phyloP scores from a whole-genome alignment of 2,329 filamentous ascomycete species.

The Stagonosporopsis tanaceti region DNA sequence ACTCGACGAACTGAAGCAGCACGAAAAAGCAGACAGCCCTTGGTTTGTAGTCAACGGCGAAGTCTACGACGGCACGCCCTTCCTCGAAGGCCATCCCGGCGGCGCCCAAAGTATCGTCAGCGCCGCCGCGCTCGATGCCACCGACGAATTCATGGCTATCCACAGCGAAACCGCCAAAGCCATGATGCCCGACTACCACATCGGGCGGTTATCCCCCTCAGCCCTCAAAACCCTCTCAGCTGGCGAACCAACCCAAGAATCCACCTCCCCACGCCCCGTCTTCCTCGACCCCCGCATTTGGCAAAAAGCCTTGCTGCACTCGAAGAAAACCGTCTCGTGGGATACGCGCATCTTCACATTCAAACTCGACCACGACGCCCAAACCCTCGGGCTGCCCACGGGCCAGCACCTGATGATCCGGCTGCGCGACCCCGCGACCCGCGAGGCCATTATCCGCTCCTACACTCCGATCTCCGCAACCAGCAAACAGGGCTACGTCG shows the following conservation, averaged over 20 bases:
- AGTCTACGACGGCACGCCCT: slow-evolving; percentile 85
- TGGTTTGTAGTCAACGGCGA: slow-evolving; percentile 92
- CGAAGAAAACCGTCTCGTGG: slow-evolving; percentile 73
- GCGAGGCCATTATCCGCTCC: slow-evolving; percentile 79
- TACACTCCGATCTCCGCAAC: slow-evolving; percentile 84
- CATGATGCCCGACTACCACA: slow-evolving; percentile 88
- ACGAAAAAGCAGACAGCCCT: slow-evolving; percentile 70
- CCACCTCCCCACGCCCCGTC: slow-evolving; percentile 58
- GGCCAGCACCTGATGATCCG: slow-evolving; percentile 90
- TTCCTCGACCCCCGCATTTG: slow-evolving; percentile 79
- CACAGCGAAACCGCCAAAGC: slow-evolving; percentile 90
- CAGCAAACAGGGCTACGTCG: slow-evolving; percentile 67
- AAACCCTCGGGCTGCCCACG: slow-evolving; percentile 77
- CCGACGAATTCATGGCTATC: slow-evolving; percentile 91
- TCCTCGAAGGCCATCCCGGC: slow-evolving; percentile 83
- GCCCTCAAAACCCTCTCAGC: slow-evolving; percentile 64
- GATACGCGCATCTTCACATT: slow-evolving; percentile 87
- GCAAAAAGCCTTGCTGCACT: slow-evolving; percentile 74
- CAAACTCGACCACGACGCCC: slow-evolving; percentile 73
- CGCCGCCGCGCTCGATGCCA: slow-evolving; percentile 81
- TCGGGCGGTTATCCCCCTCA: slow-evolving; percentile 75
- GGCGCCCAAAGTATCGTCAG: slow-evolving; percentile 84
- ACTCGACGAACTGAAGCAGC: slow-evolving; percentile 74
- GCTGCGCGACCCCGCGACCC: slow-evolving; percentile 73
- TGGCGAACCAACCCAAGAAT: slow-evolving; percentile 53